phyloP scores from a whole-genome alignment of 352 stramenopile genomes.

The Phytophthora multivora region DNA sequence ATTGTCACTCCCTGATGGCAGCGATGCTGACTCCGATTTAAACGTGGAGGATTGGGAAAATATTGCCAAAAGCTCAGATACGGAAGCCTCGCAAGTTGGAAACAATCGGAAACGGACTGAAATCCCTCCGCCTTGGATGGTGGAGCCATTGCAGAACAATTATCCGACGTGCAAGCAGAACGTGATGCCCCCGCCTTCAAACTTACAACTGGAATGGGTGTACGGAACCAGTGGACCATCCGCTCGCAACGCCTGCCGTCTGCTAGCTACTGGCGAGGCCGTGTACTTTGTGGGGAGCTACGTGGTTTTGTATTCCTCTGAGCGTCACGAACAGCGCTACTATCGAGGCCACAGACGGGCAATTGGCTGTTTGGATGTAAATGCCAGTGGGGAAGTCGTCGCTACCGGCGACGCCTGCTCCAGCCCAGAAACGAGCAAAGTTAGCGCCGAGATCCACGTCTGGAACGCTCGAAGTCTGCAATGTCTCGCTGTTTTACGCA shows the following conservation, averaged over 20 bases:
- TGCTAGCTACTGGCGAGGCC: slow-evolving; percentile 57
- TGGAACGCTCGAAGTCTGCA: slow-evolving; percentile 70
- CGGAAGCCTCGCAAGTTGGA: not conserved
- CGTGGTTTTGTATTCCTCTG: slow-evolving; percentile 70
- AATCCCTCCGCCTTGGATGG: slow-evolving; percentile 48
- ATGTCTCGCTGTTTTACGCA: slow-evolving; percentile 69
- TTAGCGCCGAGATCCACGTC: slow-evolving; percentile 64
- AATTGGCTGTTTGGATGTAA: slow-evolving; percentile 71
- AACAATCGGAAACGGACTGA: slow-evolving; percentile 23
- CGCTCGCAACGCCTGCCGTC: slow-evolving; percentile 51
- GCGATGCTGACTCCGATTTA: slow-evolving; percentile 79
- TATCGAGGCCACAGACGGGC: slow-evolving; percentile 66
- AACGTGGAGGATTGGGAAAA: slow-evolving; percentile 44
- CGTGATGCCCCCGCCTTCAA: slow-evolving; percentile 56
- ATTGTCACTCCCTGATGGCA: slow-evolving; percentile 65
- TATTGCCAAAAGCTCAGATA: not conserved
- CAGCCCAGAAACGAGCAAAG: slow-evolving; percentile 1
- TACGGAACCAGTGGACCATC: slow-evolving; percentile 64
- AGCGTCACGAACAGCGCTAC: slow-evolving; percentile 67
- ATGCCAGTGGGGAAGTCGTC: slow-evolving; percentile 61
- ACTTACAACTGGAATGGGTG: slow-evolving; percentile 78
- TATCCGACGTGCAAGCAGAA: slow-evolving; percentile 8
- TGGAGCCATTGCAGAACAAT: slow-evolving; percentile 30
- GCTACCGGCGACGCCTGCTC: slow-evolving; percentile 52
- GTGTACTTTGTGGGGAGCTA: slow-evolving; percentile 82